A percentile compares a stretch with the other conserved stretches of the same genome.
These are phyloP conservation scores for Eimeria zaria DNA, from an alignment of 169 alveolate genomes.

Conservation along the genomic window DNA sequence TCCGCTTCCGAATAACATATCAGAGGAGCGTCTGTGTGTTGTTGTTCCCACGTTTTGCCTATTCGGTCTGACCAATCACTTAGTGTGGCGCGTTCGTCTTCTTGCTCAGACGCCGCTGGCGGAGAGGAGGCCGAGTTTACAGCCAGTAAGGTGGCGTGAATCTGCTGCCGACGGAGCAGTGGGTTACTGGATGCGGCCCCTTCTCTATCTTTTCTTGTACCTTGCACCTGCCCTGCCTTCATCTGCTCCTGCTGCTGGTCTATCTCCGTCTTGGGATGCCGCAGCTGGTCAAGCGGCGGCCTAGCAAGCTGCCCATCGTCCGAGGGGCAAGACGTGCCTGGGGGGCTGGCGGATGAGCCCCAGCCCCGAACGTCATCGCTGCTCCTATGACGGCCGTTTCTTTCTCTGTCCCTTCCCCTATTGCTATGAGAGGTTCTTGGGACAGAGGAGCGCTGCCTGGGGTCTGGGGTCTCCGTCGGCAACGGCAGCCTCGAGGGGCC, in stretches of 20 bases:
- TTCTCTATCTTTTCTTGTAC: neutral
- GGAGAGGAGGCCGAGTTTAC: neutral
- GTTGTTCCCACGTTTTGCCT: neutral
- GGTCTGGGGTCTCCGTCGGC: neutral
- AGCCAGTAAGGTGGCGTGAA: neutral
- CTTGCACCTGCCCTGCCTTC: neutral
- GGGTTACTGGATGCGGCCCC: neutral
- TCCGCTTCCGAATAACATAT: neutral
- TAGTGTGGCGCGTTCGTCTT: neutral
- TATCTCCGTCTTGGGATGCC: neutral
- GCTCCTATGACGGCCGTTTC: neutral
- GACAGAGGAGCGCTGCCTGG: neutral
- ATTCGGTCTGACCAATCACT: neutral
- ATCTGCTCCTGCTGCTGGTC: constrained; percentile 5
- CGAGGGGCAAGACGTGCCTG: neutral
- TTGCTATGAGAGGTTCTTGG: neutral
- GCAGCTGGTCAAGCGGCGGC: constrained; percentile 13
- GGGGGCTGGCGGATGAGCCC: constrained; percentile 5
- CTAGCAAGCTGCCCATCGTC: neutral
- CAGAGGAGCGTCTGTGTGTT: neutral
- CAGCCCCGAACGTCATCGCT: neutral
- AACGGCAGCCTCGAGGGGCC: neutral
- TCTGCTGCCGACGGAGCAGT: neutral
- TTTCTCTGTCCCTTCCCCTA: constrained; percentile 3
- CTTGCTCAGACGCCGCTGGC: neutral